These are phyloP conservation scores for Maudiozyma saulgeensis DNA, from an alignment of 805 yeast species.

Conservation along the genomic window DNA sequence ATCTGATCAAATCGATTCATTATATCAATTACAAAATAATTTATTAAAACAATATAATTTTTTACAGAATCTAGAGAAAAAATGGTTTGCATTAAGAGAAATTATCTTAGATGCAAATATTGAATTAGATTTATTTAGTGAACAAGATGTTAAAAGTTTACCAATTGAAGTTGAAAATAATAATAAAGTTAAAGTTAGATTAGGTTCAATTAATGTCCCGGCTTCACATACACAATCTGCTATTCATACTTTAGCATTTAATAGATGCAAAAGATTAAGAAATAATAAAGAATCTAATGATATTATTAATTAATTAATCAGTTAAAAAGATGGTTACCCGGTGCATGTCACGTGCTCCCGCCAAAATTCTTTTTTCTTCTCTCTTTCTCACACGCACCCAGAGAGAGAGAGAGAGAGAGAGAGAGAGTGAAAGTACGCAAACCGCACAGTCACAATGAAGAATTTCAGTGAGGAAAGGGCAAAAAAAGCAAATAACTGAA, in stretches of 20 bases:
- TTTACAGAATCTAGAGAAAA: slow-evolving; percentile 17
- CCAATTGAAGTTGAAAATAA: not conserved
- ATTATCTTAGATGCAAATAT: slow-evolving; percentile 25
- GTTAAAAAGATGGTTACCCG: too few relatives aligned
- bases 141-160: slow-evolving; percentile 8
- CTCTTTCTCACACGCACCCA: too few relatives aligned
- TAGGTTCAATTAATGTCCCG: slow-evolving; percentile 4
- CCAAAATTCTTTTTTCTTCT: too few relatives aligned
- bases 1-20: slow-evolving; percentile 13
- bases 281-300: not conserved
- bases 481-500: too few relatives aligned
- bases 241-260: slow-evolving; percentile 13
- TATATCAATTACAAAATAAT: slow-evolving; percentile 14
- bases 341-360: too few relatives aligned
- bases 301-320: not conserved
- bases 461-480: too few relatives aligned
- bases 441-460: too few relatives aligned
- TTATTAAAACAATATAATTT: slow-evolving; percentile 15
- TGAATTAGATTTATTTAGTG: slow-evolving; percentile 26
- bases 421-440: too few relatives aligned
- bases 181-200: slow-evolving; percentile 1
- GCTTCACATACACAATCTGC: slow-evolving; percentile 10
- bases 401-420: too few relatives aligned
- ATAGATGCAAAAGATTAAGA: slow-evolving; percentile 10
- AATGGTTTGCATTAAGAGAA: slow-evolving; percentile 27